Percentiles rank a stretch among this genome's conserved stretches.
Evolutionary conservation across 2,329 filamentous ascomycete species (phyloP).

Genomic region (Botrytis squamosa): DNA sequence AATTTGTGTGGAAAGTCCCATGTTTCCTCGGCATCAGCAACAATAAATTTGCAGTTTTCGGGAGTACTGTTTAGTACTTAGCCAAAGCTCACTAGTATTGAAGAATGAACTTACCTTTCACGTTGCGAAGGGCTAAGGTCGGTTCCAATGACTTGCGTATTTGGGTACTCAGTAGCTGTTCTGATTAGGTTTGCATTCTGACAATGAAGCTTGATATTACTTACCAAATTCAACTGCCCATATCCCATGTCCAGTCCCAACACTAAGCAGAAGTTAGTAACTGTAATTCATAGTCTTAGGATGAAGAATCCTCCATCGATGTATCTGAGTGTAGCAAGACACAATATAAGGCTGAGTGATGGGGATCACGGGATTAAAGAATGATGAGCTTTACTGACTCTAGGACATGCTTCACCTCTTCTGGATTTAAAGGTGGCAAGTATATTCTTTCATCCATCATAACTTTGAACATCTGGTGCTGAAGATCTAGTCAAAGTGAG

Average conservation of each 20-base stretch:
- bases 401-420: slow-evolving; percentile 37
- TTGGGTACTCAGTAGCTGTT: slow-evolving; percentile 10
- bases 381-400: slow-evolving; percentile 31
- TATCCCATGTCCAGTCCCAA: slow-evolving; percentile 56
- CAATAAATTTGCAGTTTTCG: slow-evolving; percentile 42
- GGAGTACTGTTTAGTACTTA: slow-evolving; percentile 9
- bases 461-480: slow-evolving; percentile 28
- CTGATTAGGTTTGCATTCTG: background rate
- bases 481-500: slow-evolving; percentile 25
- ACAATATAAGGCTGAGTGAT: too few relatives aligned
- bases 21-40: slow-evolving; percentile 51
- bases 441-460: slow-evolving; percentile 27
- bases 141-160: slow-evolving; percentile 13
- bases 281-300: background rate
- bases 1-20: slow-evolving; percentile 50
- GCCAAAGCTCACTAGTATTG: background rate
- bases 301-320: background rate
- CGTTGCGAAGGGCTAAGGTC: slow-evolving; percentile 4
- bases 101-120: background rate
- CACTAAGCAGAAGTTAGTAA: slow-evolving; percentile 9
- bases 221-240: slow-evolving; percentile 60
- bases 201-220: slow-evolving; percentile 23
- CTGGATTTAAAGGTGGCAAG: slow-evolving; percentile 33
- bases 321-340: background rate
- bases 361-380: background rate